A percentile compares a stretch with the other conserved stretches of the same genome.
Evolutionary conservation across 2,329 filamentous ascomycete species (phyloP).

Genomic region (Aspergillus chevalieri): DNA sequence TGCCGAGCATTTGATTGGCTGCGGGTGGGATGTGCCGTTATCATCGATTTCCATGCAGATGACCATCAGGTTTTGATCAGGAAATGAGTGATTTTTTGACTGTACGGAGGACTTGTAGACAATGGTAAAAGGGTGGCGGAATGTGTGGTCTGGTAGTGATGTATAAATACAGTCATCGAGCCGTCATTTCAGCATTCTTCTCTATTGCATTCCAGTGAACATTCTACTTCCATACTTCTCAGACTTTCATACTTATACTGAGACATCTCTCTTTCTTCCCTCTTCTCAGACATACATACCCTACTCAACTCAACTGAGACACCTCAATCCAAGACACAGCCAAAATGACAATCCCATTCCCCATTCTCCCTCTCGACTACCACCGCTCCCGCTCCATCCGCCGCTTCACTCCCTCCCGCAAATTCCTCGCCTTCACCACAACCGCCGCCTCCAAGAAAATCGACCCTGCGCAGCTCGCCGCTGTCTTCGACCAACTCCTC

Average conservation of each 20-base stretch:
- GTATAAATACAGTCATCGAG: background rate
- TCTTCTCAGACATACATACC: background rate
- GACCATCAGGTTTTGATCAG: background rate
- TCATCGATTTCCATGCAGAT: background rate
- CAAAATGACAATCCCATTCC: conserved; percentile 9
- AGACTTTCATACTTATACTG: background rate
- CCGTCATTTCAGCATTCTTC: background rate
- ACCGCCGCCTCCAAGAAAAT: conserved; percentile 1
- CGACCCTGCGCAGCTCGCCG: background rate
- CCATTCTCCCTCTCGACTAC: conserved; percentile 7
- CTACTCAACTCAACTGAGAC: background rate
- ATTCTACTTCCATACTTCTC: no score
- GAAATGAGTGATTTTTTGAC: background rate
- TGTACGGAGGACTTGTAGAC: background rate
- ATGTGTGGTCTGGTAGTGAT: background rate
- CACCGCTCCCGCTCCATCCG: background rate
- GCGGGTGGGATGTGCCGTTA: background rate
- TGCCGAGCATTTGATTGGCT: background rate
- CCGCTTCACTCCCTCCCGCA: conserved; percentile 7
- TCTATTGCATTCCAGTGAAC: background rate
- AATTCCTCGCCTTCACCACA: conserved; percentile 7
- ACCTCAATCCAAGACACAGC: background rate
- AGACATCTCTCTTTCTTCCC: background rate
- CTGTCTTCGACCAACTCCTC: conserved; percentile 5
- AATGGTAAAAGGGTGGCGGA: background rate